Evolutionary conservation across 352 stramenopile species (phyloP).

Genomic region (Pythium biforme): DNA sequence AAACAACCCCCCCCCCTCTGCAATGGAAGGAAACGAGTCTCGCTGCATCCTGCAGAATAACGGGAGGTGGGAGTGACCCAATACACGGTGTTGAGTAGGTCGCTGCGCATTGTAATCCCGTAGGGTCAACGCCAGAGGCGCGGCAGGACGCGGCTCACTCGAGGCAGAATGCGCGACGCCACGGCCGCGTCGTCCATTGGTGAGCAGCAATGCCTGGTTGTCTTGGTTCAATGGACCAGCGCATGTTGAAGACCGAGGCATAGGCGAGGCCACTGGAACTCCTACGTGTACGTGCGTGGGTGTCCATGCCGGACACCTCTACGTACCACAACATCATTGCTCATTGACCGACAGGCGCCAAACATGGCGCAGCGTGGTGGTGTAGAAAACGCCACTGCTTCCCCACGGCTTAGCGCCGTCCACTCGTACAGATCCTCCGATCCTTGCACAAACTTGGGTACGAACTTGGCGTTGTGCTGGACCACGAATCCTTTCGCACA

Average conservation of each 20-base stretch:
- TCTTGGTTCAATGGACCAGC: neutral
- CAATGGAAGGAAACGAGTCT: conserved; percentile 1
- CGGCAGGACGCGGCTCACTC: neutral
- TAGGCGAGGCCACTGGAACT: neutral
- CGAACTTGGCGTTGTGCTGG: too few species aligned
- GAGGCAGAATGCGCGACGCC: too few species aligned
- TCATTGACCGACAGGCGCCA: neutral
- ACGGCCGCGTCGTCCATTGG: neutral
- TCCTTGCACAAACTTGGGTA: too few species aligned
- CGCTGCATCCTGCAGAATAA: neutral
- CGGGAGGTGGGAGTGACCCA: neutral
- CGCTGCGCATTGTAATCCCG: too few species aligned
- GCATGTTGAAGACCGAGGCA: neutral
- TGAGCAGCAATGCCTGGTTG: neutral
- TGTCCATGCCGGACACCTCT: too few species aligned
- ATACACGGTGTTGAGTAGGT: neutral
- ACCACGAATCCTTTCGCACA: too few species aligned
- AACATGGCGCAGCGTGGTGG: neutral
- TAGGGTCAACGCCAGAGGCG: too few species aligned
- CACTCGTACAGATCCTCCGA: too few species aligned
- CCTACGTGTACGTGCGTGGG: too few species aligned
- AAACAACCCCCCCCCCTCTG: neutral
- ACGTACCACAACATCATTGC: too few species aligned
- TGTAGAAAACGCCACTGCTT: too few species aligned
- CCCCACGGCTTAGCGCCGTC: too few species aligned